These are phyloP conservation scores for Chrysoporthe austroafricana DNA, from an alignment of 2,329 filamentous ascomycete genomes.

Conservation along the genomic window DNA sequence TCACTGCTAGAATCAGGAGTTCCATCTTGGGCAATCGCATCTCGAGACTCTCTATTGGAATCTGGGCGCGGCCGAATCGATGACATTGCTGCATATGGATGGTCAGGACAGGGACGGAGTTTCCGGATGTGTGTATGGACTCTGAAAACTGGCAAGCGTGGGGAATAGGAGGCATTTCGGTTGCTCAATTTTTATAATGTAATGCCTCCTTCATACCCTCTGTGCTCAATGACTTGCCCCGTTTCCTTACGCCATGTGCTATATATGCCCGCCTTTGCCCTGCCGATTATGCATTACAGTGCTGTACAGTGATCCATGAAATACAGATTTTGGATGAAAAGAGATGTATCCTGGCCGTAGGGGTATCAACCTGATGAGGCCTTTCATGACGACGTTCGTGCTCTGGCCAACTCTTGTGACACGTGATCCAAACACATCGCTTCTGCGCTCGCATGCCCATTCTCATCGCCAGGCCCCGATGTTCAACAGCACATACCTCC, in stretches of 20 bases:
- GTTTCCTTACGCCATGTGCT: slow-evolving; percentile 15
- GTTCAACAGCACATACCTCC: slow-evolving; percentile 53
- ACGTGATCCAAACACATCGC: not conserved
- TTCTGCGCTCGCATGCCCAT: not conserved
- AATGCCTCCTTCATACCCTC: slow-evolving; percentile 14
- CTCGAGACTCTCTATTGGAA: slow-evolving; percentile 1
- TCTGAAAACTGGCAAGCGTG: slow-evolving; percentile 9
- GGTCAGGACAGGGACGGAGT: slow-evolving; percentile 11
- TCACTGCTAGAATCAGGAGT: slow-evolving; percentile 6
- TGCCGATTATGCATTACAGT: slow-evolving; percentile 28
- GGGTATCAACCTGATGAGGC: slow-evolving; percentile 20
- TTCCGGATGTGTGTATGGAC: slow-evolving; percentile 14
- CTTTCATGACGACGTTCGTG: not conserved
- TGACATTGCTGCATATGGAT: slow-evolving; percentile 19
- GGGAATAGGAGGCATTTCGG: not conserved
- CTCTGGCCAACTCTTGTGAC: not conserved
- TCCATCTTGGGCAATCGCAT: not conserved
- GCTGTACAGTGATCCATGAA: slow-evolving; percentile 16
- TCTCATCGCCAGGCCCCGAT: not conserved
- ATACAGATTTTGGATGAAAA: slow-evolving; percentile 5
- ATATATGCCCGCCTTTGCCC: slow-evolving; percentile 7
- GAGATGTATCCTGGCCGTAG: slow-evolving; percentile 11
- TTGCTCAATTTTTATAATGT: slow-evolving; percentile 14
- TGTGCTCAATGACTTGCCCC: slow-evolving; percentile 15
- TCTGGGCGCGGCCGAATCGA: not conserved